phyloP scores from a whole-genome alignment of 257 asterid species.

The Solanum sejunctum region DNA sequence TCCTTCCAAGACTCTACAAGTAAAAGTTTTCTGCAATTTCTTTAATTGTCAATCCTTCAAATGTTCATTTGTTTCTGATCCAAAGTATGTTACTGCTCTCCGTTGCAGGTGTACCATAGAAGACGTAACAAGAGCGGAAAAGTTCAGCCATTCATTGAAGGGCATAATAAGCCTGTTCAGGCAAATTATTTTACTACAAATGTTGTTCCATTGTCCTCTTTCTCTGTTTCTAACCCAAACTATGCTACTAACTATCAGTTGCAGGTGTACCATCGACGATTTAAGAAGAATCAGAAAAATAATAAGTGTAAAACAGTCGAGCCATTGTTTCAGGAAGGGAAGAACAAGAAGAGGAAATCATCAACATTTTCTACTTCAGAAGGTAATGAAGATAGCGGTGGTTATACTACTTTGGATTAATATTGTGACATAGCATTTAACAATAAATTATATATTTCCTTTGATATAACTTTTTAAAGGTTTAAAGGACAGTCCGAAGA shows the following conservation, averaged over 20 bases:
- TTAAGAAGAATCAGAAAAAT: background rate
- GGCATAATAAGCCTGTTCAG: background rate
- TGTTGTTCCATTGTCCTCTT: background rate
- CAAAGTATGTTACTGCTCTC: background rate
- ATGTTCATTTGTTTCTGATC: background rate
- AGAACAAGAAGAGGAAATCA: background rate
- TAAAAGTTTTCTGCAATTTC: background rate
- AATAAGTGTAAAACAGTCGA: background rate
- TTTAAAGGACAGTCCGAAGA: background rate
- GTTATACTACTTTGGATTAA: background rate
- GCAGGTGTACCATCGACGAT: background rate
- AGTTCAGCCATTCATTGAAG: background rate
- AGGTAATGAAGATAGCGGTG: background rate
- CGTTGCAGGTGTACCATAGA: background rate
- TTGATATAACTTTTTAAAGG: background rate
- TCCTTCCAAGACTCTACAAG: background rate
- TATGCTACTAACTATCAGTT: background rate
- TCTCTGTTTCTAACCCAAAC: background rate
- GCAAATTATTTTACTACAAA: background rate
- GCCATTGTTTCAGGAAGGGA: background rate
- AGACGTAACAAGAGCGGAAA: background rate
- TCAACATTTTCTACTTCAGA: background rate
- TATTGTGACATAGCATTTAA: background rate
- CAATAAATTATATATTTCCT: background rate
- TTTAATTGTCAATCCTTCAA: background rate